These are phyloP conservation scores for Pestalotiopsis sp. DNA, from an alignment of 2,329 filamentous ascomycete species.

Conservation along the genomic window DNA sequence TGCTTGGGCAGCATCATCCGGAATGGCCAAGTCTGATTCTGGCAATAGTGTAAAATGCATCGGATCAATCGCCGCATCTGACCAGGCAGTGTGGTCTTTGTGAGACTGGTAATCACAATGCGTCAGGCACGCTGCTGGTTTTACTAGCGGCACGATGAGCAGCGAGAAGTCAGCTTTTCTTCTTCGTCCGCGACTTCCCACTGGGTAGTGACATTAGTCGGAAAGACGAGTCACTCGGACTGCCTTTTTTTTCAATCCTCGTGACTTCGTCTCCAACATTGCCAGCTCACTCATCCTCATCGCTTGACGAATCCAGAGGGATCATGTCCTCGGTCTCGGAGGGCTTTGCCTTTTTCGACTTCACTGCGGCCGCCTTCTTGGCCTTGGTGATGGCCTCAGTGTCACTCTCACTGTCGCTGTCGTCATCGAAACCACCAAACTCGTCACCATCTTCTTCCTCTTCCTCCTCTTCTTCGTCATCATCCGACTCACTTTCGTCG, in stretches of 20 bases:
- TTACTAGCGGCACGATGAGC: background rate
- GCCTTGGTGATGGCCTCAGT: slow-evolving; percentile 34
- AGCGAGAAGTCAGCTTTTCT: background rate
- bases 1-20: background rate
- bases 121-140: background rate
- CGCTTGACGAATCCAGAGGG: slow-evolving; percentile 40
- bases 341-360: slow-evolving; percentile 37
- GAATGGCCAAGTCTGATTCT: background rate
- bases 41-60: background rate
- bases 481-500: slow-evolving; percentile 30
- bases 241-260: background rate
- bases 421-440: slow-evolving; percentile 53
- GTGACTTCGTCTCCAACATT: background rate
- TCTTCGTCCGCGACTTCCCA: background rate
- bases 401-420: slow-evolving; percentile 34
- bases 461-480: slow-evolving; percentile 29
- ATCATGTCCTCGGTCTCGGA: slow-evolving; percentile 49
- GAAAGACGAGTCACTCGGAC: no score
- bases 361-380: slow-evolving; percentile 35
- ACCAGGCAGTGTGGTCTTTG: background rate
- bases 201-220: no score
- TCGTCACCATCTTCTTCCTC: slow-evolving; percentile 37
- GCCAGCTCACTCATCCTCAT: slow-evolving; percentile 23
- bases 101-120: background rate
- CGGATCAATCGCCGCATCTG: background rate